These are phyloP conservation scores for thale cress (Arabidopsis thaliana) DNA, from an alignment of 345 rosid genomes.

Conservation along the genomic window DNA sequence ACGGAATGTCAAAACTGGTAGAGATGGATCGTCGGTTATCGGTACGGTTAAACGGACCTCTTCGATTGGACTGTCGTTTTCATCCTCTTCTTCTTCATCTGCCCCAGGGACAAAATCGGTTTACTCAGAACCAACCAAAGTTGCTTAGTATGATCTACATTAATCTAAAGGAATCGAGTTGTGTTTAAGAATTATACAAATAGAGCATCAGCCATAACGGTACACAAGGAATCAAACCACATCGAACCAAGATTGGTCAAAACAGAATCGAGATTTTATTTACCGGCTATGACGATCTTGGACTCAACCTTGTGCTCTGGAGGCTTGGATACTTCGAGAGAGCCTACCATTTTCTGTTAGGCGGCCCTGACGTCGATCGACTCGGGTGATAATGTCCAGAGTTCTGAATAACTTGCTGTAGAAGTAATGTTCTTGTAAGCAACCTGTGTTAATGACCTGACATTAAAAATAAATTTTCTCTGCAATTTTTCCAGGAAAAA, in stretches of 20 bases:
- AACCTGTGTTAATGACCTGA: constrained; percentile 3
- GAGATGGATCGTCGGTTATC: constrained; percentile 53
- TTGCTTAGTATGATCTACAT: background rate
- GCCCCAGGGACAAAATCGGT: background rate
- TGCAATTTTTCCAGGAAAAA: background rate
- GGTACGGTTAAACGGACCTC: constrained; percentile 67
- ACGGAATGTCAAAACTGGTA: constrained; percentile 53
- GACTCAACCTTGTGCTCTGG: constrained; percentile 28
- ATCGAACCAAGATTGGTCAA: background rate
- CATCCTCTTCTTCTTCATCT: constrained; percentile 40
- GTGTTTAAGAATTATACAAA: background rate
- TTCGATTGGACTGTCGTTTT: constrained; percentile 63
- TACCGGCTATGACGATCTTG: constrained; percentile 38
- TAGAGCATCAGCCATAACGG: background rate
- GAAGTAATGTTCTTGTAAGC: background rate
- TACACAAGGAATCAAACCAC: background rate
- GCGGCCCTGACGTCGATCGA: background rate
- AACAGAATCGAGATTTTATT: constrained; percentile 8
- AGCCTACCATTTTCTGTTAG: background rate
- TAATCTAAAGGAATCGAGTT: background rate
- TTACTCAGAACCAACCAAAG: constrained; percentile 1
- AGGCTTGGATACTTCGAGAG: constrained; percentile 27
- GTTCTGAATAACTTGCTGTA: constrained; percentile 14
- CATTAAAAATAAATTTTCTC: background rate
- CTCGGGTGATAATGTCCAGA: background rate